A percentile compares a stretch with the other conserved stretches of the same genome.
phyloP scores from a whole-genome alignment of 176 grass and related monocot genomes.

The Miscanthus lutarioriparius region DNA sequence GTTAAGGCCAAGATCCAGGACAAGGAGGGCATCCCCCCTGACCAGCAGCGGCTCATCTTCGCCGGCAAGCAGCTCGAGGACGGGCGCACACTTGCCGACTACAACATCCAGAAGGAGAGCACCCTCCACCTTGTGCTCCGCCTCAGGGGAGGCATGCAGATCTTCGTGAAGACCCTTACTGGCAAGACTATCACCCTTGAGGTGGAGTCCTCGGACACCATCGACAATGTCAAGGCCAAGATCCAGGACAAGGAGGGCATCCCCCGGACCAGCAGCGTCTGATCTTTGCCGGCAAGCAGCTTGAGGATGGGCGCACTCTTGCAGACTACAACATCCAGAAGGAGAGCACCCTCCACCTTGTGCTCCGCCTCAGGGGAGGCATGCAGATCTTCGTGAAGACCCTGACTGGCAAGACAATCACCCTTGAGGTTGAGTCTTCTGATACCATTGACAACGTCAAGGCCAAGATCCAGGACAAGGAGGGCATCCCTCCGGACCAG shows the following conservation, averaged over 20 bases:
- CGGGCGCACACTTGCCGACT: constrained; percentile 56
- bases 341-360: constrained; percentile 23
- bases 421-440: constrained; percentile 43
- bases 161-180: constrained; percentile 76
- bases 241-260: constrained; percentile 73
- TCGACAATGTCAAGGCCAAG: constrained; percentile 64
- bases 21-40: constrained; percentile 70
- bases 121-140: constrained; percentile 40
- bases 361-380: constrained; percentile 10
- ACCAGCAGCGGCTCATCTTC: constrained; percentile 62
- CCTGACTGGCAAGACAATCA: constrained; percentile 49
- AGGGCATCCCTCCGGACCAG: constrained; percentile 70
- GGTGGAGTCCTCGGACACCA: constrained; percentile 70
- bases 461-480: constrained; percentile 80
- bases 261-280: constrained; percentile 70
- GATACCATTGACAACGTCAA: constrained; percentile 69
- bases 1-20: constrained; percentile 59
- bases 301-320: constrained; percentile 63
- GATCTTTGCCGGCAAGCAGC: constrained; percentile 67
- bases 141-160: constrained; percentile 42
- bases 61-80: constrained; percentile 65
- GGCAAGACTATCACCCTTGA: constrained; percentile 89
- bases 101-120: constrained; percentile 77
- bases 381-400: constrained; percentile 74
- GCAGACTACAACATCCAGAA: constrained; percentile 73